A percentile compares a stretch with the other conserved stretches of the same genome.
phyloP scores from a whole-genome alignment of 768 basidiomycete genomes.

The Piloderma croceum region DNA sequence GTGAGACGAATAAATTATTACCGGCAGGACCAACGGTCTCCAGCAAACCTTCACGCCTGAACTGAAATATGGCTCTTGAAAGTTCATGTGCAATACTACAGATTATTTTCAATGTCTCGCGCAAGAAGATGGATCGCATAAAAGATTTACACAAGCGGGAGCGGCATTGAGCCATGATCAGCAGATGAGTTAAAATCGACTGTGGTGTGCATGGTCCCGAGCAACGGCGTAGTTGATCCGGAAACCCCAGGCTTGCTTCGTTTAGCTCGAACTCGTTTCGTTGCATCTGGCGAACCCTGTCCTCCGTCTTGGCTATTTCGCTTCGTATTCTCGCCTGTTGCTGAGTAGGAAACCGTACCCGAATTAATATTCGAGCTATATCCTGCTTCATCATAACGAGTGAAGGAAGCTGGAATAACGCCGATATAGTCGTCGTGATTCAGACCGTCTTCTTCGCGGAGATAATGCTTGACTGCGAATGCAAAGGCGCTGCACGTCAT shows the following conservation, averaged over 20 bases:
- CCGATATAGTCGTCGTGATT: slow-evolving; percentile 62
- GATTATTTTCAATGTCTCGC: too few species aligned
- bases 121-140: too few species aligned
- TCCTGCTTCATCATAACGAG: slow-evolving; percentile 39
- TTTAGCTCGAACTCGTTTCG: slow-evolving; percentile 66
- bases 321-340: slow-evolving; percentile 28
- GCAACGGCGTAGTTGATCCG: slow-evolving; percentile 54
- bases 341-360: slow-evolving; percentile 37
- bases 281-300: slow-evolving; percentile 36
- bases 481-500: too few species aligned
- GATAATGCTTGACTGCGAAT: slow-evolving; percentile 70
- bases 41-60: slow-evolving; percentile 73
- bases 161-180: slow-evolving; percentile 60
- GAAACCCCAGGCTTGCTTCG: slow-evolving; percentile 57
- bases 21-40: slow-evolving; percentile 90
- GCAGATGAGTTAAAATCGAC: slow-evolving; percentile 58
- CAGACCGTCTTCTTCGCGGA: slow-evolving; percentile 77
- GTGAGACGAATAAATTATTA: slow-evolving; percentile 21
- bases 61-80: slow-evolving; percentile 59
- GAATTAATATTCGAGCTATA: slow-evolving; percentile 31
- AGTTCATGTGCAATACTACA: slow-evolving; percentile 80
- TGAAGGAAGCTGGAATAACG: slow-evolving; percentile 60
- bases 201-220: slow-evolving; percentile 48
- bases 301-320: slow-evolving; percentile 22
- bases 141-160: slow-evolving; percentile 72